Conservation (phyloP, 208 protist species). For the Trypanosoma boissoni region DNA sequence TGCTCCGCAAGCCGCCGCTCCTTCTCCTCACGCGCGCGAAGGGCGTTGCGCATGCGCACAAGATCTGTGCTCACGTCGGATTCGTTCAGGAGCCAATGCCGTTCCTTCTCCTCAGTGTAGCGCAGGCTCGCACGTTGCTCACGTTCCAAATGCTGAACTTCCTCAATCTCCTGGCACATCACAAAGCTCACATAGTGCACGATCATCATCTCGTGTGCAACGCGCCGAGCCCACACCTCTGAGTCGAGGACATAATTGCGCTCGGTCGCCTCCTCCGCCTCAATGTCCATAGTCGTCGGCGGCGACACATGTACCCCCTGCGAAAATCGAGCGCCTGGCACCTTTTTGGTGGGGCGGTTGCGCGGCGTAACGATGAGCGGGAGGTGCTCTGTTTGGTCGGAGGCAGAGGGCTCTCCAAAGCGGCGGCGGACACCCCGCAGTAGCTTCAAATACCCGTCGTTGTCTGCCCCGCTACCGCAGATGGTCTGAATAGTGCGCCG, state of each 20-base stretch:
- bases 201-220: constrained; percentile 71
- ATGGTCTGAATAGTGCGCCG: constrained; percentile 26
- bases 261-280: constrained; percentile 44
- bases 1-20: constrained; percentile 22
- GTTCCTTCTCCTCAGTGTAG: constrained; percentile 54
- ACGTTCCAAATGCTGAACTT: constrained; percentile 45
- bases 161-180: constrained; percentile 63
- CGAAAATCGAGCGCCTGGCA: too few relatives aligned
- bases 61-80: constrained; percentile 35
- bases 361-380: constrained; percentile 27
- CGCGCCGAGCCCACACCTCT: constrained; percentile 63
- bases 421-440: constrained; percentile 49
- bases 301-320: too few relatives aligned
- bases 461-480: constrained; percentile 23
- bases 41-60: constrained; percentile 25
- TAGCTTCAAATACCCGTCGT: constrained; percentile 46
- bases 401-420: constrained; percentile 27
- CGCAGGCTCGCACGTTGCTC: constrained; percentile 27
- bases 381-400: constrained; percentile 20
- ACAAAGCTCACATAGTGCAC: constrained; percentile 76
- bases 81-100: constrained; percentile 47
- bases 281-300: too few relatives aligned
- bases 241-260: constrained; percentile 41
- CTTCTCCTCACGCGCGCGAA: constrained; percentile 49
- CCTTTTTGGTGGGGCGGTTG: neutral